These are phyloP conservation scores for Dipodascus albidus DNA, from an alignment of 805 yeast genomes.

Conservation along the genomic window DNA sequence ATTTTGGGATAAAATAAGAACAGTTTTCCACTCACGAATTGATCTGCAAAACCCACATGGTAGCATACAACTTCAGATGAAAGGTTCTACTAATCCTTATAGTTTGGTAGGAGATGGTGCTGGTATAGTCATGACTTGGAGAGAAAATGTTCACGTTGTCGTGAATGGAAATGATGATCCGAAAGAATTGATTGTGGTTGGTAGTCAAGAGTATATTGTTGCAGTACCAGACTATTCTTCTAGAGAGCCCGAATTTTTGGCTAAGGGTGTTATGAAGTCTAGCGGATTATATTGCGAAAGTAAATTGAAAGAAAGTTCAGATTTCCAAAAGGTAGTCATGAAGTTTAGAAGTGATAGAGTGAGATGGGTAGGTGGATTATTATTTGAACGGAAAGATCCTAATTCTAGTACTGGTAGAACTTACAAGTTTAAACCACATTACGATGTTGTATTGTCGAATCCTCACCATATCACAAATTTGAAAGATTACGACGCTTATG, in stretches of 20 bases:
- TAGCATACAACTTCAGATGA: constrained; percentile 30
- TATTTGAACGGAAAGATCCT: constrained; percentile 52
- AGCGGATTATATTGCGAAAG: constrained; percentile 19
- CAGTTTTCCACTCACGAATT: constrained; percentile 63
- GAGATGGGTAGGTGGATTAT: constrained; percentile 64
- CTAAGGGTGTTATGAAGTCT: constrained; percentile 12
- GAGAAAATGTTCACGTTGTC: constrained; percentile 44
- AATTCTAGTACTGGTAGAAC: constrained; percentile 33
- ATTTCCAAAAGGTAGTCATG: constrained; percentile 39
- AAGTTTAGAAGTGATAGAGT: constrained; percentile 61
- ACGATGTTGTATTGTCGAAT: constrained; percentile 46
- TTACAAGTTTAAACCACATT: constrained; percentile 45
- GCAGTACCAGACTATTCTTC: constrained; percentile 68
- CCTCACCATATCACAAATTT: constrained; percentile 40
- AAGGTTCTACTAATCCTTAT: constrained; percentile 77
- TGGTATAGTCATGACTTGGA: constrained; percentile 70
- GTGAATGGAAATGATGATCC: constrained; percentile 64
- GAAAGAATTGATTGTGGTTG: constrained; percentile 49
- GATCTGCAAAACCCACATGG: constrained; percentile 38
- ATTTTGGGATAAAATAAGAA: constrained; percentile 83
- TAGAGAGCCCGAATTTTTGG: constrained; percentile 21
- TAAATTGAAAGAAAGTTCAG: constrained; percentile 15
- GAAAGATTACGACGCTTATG: constrained; percentile 63
- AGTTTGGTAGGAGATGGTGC: constrained; percentile 51
- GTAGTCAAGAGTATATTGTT: constrained; percentile 51